Percentiles rank a stretch among this genome's conserved stretches.
Conservation (phyloP, 495 filamentous ascomycete genomes). For the Diplogelasinospora grovesii region DNA sequence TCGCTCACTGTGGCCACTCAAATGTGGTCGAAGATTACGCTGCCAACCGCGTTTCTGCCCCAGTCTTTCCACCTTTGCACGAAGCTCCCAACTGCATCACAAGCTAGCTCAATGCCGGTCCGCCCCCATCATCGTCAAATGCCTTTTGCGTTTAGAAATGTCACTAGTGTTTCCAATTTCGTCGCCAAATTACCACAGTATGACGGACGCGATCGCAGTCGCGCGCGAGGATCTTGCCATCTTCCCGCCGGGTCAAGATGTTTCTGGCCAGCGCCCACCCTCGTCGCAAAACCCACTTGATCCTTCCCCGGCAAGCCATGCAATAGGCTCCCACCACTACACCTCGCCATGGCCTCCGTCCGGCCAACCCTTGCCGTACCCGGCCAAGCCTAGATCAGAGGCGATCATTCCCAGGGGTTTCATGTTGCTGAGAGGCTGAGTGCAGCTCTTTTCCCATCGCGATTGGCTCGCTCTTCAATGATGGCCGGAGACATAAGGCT, state of each 20-base stretch:
- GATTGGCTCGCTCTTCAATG: slow-evolving; percentile 15
- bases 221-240: background rate
- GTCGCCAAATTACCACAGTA: background rate
- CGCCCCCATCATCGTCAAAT: too few species aligned
- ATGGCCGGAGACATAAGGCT: slow-evolving; percentile 7
- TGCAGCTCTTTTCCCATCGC: background rate
- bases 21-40: background rate
- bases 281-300: slow-evolving; percentile 2
- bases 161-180: too few species aligned
- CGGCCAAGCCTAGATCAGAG: slow-evolving; percentile 12
- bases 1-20: background rate
- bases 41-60: background rate
- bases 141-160: too few species aligned
- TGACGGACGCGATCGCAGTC: background rate
- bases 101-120: too few species aligned
- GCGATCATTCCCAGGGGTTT: slow-evolving; percentile 14
- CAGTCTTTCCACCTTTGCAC: background rate
- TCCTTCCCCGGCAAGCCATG: background rate
- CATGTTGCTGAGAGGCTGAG: slow-evolving; percentile 15
- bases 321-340: slow-evolving; percentile 6
- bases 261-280: background rate
- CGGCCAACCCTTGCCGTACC: background rate
- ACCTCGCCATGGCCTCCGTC: background rate
- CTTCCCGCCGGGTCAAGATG: background rate
- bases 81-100: slow-evolving; percentile 1